Evolutionary conservation across 1,284 basidiomycete species (phyloP), one percentile per base, ranked within the genome.

Genomic region (Somion occarium): DNA sequence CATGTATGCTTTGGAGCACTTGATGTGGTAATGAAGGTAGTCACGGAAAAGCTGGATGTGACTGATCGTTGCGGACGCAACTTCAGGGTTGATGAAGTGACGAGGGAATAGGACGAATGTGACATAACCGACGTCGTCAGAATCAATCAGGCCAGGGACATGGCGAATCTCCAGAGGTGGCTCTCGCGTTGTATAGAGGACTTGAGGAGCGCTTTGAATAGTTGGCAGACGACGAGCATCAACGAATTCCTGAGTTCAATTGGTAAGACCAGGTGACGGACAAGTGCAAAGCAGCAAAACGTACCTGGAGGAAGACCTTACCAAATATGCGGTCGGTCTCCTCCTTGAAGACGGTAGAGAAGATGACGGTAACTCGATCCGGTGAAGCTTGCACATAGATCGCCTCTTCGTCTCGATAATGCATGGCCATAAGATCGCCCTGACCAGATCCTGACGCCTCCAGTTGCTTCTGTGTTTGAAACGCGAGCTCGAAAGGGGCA

Each of bases 11-110:
- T 99, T 99, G 49, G 90, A 95, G 70, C 96, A 98, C 67, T 96
- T 99, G 82, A 99, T 97, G 71, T 99, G 97, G 71, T 99, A 99
- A 73, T 99, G 97, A 37, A 99, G 78, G 67, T 98, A 98, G 70
- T 98, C 94, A 48, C 97, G 81, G 87, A 99, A 99, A 38, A 98
- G 79, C 69, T 98, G 93, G 64, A 99, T 92, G 63, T 93, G 92
- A 34, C 93, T 95, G 65, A 98, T 98, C 13, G 94, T 96, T 26
- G 78, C 75, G n/a, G 82, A 76, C 5, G 90, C 87, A 34, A 84
- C 76, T n/a, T 79, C 71, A 3, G 84, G 75, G 61, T 85, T 91
- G 56, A 80, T 69, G 69, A 98, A 98, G 76, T 99, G 97, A 46
- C 94, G 90, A 30, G 97, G 97, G 76, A 95, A 98, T 51, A 99